Evolutionary conservation across 768 basidiomycete genomes (phyloP).

Genomic region (Suillus hirtellus): DNA sequence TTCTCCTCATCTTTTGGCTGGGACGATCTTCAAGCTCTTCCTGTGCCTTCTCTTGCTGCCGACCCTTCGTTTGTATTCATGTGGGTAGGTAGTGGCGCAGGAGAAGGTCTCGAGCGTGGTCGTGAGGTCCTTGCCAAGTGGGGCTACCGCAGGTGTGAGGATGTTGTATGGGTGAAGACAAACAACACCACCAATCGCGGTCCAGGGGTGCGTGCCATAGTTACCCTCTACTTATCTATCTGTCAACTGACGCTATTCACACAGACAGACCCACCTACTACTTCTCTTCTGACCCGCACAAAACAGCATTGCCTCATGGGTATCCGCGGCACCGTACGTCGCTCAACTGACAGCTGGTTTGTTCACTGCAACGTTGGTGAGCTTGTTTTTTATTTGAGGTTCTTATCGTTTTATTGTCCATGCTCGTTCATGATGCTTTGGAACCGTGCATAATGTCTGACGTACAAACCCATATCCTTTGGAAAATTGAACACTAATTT

Average conservation of each 20-base stretch:
- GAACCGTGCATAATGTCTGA: no score
- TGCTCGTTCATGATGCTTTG: constrained; percentile 10
- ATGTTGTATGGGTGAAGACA: constrained; percentile 98
- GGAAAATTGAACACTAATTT: constrained; percentile 1
- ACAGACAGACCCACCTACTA: constrained; percentile 84
- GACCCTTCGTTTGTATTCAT: constrained; percentile 94
- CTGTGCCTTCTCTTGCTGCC: constrained; percentile 78
- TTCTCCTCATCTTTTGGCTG: constrained; percentile 85
- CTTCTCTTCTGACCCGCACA: constrained; percentile 82
- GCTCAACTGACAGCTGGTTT: constrained; percentile 94
- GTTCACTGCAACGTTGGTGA: constrained; percentile 97
- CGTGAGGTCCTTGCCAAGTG: constrained; percentile 89
- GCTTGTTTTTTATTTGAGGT: constrained; percentile 26
- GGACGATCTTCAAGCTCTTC: constrained; percentile 80
- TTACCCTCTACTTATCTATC: background rate
- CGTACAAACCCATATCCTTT: constrained; percentile 9
- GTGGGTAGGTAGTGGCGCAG: constrained; percentile 92
- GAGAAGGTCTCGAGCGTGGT: constrained; percentile 89
- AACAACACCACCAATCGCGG: constrained; percentile 73
- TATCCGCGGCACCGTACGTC: constrained; percentile 92
- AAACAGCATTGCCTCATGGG: constrained; percentile 98
- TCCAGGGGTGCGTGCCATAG: constrained; percentile 62
- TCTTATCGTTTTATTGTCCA: constrained; percentile 11
- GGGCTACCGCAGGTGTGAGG: constrained; percentile 95
- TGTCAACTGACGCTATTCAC: constrained; percentile 4